Conservation (phyloP, 1,139 yeast species). For the Protomyces lactucae-debilis region DNA sequence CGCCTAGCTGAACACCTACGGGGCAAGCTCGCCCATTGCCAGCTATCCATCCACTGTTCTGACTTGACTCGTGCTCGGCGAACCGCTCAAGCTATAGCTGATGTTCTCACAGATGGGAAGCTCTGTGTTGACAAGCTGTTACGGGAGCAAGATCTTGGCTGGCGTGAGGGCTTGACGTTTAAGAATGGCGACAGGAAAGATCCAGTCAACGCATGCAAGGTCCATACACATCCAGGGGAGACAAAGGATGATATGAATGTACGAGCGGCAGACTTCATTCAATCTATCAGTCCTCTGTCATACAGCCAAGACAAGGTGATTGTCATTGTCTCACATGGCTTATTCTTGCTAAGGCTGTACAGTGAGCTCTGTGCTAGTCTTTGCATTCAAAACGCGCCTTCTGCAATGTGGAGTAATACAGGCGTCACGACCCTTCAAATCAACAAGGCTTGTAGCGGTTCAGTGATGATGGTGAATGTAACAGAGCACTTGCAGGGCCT, state of each 20-base stretch:
- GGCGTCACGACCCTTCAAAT: slow-evolving; percentile 6
- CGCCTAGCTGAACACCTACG: slow-evolving; percentile 1
- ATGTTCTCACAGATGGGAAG: not conserved
- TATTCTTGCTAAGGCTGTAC: slow-evolving; percentile 17
- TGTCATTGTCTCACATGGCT: slow-evolving; percentile 21
- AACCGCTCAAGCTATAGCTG: slow-evolving; percentile 7
- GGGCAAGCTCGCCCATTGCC: not conserved
- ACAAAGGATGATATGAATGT: slow-evolving; percentile 11
- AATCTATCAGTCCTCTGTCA: not conserved
- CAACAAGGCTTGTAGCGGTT: not conserved
- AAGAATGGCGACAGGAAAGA: slow-evolving; percentile 8
- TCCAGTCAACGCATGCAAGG: not conserved
- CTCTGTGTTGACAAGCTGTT: not conserved
- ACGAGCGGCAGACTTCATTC: not conserved
- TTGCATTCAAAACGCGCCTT: not conserved
- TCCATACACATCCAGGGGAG: slow-evolving; percentile 8
- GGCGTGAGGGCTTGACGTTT: slow-evolving; percentile 17
- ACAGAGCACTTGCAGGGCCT: slow-evolving; percentile 11
- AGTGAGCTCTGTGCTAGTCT: not conserved
- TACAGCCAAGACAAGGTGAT: not conserved
- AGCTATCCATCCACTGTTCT: not conserved
- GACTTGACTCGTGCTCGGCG: slow-evolving; percentile 9
- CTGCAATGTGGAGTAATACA: slow-evolving; percentile 22
- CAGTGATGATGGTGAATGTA: slow-evolving; percentile 9
- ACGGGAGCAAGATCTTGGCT: slow-evolving; percentile 21